Evolutionary conservation across 2,329 filamentous ascomycete species (phyloP).

Genomic region (Pyrenochaeta sp.): DNA sequence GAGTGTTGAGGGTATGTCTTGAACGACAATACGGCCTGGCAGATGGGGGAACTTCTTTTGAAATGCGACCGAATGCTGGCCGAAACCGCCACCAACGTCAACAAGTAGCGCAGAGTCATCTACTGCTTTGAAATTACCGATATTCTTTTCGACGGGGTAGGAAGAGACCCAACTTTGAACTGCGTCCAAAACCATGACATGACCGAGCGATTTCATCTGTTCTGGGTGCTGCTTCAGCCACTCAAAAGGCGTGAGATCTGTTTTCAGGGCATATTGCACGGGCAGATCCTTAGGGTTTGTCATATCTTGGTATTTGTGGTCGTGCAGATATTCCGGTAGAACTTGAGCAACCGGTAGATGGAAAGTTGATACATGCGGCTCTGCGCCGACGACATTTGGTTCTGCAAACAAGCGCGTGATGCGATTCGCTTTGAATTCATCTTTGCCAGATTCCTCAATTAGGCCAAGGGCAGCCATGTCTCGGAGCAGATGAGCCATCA

Average conservation of each 20-base stretch:
- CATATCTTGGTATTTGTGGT: slow-evolving; percentile 37
- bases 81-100: slow-evolving; percentile 46
- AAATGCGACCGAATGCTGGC: slow-evolving; percentile 35
- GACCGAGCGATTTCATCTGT: slow-evolving; percentile 38
- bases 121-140: slow-evolving; percentile 21
- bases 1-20: slow-evolving; percentile 38
- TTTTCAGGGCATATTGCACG: slow-evolving; percentile 37
- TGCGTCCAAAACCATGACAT: slow-evolving; percentile 38
- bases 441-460: slow-evolving; percentile 37
- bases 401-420: slow-evolving; percentile 39
- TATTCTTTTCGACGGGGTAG: slow-evolving; percentile 27
- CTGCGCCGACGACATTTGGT: slow-evolving; percentile 33
- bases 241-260: slow-evolving; percentile 37
- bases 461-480: slow-evolving; percentile 43
- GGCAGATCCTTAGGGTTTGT: slow-evolving; percentile 33
- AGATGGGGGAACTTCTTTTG: slow-evolving; percentile 23
- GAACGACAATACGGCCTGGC: slow-evolving; percentile 31
- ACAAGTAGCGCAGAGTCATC: slow-evolving; percentile 34
- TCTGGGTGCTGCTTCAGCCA: slow-evolving; percentile 36
- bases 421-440: slow-evolving; percentile 41
- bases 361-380: slow-evolving; percentile 34
- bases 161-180: slow-evolving; percentile 27
- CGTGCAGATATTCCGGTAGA: slow-evolving; percentile 41
- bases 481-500: slow-evolving; percentile 45
- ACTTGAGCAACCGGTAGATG: slow-evolving; percentile 31